These are phyloP conservation scores for Chaetomiaceae sp. DNA, from an alignment of 2,329 filamentous ascomycete species.

Conservation along the genomic window DNA sequence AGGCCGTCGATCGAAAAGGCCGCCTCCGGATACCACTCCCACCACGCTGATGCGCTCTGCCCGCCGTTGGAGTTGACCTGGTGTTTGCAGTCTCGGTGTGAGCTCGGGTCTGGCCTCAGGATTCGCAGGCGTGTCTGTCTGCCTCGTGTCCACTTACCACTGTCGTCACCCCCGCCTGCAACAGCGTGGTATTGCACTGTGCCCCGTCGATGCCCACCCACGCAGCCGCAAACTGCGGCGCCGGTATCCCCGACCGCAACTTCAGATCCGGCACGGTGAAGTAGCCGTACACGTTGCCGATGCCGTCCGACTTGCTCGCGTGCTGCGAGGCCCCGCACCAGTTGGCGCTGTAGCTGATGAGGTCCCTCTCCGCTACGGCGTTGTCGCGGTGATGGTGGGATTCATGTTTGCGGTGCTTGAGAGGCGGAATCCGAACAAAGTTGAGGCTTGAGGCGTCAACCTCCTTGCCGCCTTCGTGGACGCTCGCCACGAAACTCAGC, in stretches of 20 bases:
- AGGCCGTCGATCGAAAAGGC: slow-evolving; percentile 28
- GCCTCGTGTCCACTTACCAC: slow-evolving; percentile 17
- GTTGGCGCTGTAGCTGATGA: slow-evolving; percentile 25
- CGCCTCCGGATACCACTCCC: slow-evolving; percentile 31
- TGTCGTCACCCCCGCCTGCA: slow-evolving; percentile 31
- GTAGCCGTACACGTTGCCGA: slow-evolving; percentile 25
- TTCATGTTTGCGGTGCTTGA: slow-evolving; percentile 14
- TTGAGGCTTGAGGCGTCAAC: slow-evolving; percentile 16
- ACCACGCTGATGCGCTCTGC: slow-evolving; percentile 29
- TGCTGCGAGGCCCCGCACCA: slow-evolving; percentile 30
- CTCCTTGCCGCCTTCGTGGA: slow-evolving; percentile 15
- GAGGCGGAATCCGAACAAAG: slow-evolving; percentile 19
- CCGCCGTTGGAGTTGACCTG: slow-evolving; percentile 27
- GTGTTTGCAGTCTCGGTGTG: not conserved
- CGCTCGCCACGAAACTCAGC: slow-evolving; percentile 20
- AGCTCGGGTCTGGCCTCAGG: not conserved
- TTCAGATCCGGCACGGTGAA: slow-evolving; percentile 28
- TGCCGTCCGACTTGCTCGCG: slow-evolving; percentile 14
- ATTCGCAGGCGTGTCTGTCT: not conserved
- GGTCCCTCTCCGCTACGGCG: slow-evolving; percentile 10
- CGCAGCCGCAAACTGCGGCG: slow-evolving; percentile 28
- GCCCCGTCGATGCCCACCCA: slow-evolving; percentile 33
- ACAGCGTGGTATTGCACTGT: slow-evolving; percentile 25
- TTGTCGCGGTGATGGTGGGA: not conserved
- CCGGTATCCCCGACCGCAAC: slow-evolving; percentile 16